These are phyloP conservation scores for Jasminum sambac DNA, from an alignment of 257 asterid species.

Conservation along the genomic window DNA sequence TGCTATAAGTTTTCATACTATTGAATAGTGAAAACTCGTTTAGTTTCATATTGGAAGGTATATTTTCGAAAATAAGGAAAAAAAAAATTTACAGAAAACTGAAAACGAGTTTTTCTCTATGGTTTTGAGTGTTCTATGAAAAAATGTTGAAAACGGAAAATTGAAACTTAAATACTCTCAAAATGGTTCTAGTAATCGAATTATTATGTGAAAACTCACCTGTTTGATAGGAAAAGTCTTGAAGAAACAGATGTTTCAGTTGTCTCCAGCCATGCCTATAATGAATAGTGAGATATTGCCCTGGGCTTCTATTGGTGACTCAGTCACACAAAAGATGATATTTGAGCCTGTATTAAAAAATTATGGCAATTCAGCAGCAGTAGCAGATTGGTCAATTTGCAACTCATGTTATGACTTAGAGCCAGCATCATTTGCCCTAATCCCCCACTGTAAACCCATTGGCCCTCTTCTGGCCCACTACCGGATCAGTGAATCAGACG, in stretches of 20 bases:
- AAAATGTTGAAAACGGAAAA: too few relatives aligned
- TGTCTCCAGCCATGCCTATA: slow-evolving; percentile 50
- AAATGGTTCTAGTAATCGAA: too few relatives aligned
- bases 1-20: too few relatives aligned
- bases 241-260: slow-evolving; percentile 37
- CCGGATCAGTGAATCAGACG: slow-evolving; percentile 41
- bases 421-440: slow-evolving; percentile 37
- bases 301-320: slow-evolving; percentile 46
- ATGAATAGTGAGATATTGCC: slow-evolving; percentile 34
- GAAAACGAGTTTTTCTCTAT: neutral
- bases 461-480: slow-evolving; percentile 57
- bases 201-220: neutral
- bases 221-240: slow-evolving; percentile 34
- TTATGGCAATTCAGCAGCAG: slow-evolving; percentile 9
- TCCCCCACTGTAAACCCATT: slow-evolving; percentile 33
- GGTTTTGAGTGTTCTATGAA: neutral
- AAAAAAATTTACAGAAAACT: too few relatives aligned
- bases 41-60: too few relatives aligned
- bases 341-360: slow-evolving; percentile 22
- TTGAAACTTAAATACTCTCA: too few relatives aligned
- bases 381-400: slow-evolving; percentile 44
- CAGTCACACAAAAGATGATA: slow-evolving; percentile 24
- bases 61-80: too few relatives aligned
- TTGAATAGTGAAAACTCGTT: too few relatives aligned
- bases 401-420: slow-evolving; percentile 49